These are phyloP conservation scores for Microbotryum scabiosae DNA, from an alignment of 1,284 basidiomycete species.

Conservation along the genomic window DNA sequence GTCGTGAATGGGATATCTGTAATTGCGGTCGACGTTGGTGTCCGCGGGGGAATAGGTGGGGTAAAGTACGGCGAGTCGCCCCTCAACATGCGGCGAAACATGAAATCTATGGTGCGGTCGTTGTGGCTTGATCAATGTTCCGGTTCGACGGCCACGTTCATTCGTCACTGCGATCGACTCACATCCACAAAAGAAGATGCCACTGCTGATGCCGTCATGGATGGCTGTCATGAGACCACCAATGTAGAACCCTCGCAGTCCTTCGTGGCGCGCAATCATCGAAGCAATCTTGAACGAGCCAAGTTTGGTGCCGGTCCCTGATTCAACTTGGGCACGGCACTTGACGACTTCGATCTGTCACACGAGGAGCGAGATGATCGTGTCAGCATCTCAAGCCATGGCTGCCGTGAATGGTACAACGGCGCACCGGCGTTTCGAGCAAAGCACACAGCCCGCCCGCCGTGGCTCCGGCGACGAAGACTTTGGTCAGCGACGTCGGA, in stretches of 20 bases:
- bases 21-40: constrained; percentile 1
- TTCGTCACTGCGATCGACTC: background rate
- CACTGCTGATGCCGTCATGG: constrained; percentile 34
- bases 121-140: background rate
- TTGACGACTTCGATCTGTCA: constrained; percentile 37
- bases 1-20: background rate
- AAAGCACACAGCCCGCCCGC: constrained; percentile 35
- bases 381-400: background rate
- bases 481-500: constrained; percentile 26
- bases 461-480: constrained; percentile 34
- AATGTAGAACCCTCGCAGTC: constrained; percentile 34
- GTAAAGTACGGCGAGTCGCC: constrained; percentile 25
- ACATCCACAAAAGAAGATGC: constrained; percentile 36
- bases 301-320: constrained; percentile 23
- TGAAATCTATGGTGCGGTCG: constrained; percentile 23
- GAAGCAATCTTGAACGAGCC: constrained; percentile 33
- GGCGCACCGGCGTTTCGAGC: constrained; percentile 36
- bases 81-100: constrained; percentile 29
- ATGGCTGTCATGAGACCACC: constrained; percentile 36
- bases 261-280: constrained; percentile 33
- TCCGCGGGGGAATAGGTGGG: constrained; percentile 2
- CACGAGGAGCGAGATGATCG: background rate
- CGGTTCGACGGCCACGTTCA: background rate
- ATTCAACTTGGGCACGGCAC: constrained; percentile 36
- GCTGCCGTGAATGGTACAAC: background rate